Evolutionary conservation across 371 early-diverging fungal species (phyloP).

Genomic region (Lichtheimia corymbifera): DNA sequence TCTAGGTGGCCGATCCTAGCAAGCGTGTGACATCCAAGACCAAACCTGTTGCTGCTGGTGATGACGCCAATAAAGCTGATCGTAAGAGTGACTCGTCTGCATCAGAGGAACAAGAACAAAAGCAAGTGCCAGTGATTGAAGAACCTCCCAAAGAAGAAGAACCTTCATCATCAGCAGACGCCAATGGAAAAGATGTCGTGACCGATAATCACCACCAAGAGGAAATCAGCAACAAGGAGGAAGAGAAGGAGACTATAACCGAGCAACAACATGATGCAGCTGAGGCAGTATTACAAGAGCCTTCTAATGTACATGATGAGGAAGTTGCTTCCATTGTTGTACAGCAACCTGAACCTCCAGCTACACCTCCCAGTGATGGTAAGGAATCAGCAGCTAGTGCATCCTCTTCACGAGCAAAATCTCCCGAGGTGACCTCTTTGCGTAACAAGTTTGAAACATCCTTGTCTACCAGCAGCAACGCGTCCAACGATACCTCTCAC

Average conservation of each 20-base stretch:
- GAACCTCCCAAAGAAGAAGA: background rate
- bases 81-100: too few relatives aligned
- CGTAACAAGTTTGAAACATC: conserved; percentile 30
- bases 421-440: conserved; percentile 35
- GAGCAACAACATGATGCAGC: conserved; percentile 5
- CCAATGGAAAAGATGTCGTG: background rate
- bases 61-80: too few relatives aligned
- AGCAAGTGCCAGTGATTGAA: background rate
- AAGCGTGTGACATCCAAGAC: background rate
- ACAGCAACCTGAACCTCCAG: conserved; percentile 1
- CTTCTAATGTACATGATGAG: conserved; percentile 17
- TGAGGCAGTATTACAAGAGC: conserved; percentile 9
- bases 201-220: background rate
- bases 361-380: conserved; percentile 5
- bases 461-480: conserved; percentile 11
- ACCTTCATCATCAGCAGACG: background rate
- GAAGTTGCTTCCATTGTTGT: conserved; percentile 32
- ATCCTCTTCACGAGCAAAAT: conserved; percentile 13
- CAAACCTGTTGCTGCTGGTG: background rate
- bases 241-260: background rate
- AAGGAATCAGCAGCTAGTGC: conserved; percentile 10
- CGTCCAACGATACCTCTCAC: background rate
- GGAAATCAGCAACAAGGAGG: background rate
- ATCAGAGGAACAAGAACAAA: too few relatives aligned
- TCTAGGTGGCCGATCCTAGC: background rate